Conservation (phyloP, 169 alveolate genomes). For the Babesia ovis region DNA sequence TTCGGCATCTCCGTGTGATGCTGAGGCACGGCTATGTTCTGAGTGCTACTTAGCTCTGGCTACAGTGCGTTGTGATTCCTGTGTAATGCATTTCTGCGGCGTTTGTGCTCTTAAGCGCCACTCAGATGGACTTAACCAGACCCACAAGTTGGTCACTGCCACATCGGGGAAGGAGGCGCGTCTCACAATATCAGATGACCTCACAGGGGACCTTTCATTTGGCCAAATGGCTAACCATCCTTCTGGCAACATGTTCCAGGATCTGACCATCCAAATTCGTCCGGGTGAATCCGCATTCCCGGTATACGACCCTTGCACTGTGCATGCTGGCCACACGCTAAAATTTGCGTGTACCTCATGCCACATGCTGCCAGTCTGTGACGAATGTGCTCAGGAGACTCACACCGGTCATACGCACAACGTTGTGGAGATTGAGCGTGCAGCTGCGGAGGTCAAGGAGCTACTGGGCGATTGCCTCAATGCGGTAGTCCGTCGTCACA, state of each 20-base stretch:
- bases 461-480: conserved; percentile 49
- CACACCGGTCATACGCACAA: conserved; percentile 39
- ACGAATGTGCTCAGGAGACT: conserved; percentile 20
- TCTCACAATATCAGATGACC: conserved; percentile 7
- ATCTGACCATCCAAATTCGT: conserved; percentile 27
- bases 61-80: conserved; percentile 48
- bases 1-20: conserved; percentile 60
- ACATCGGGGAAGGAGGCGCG: conserved; percentile 33
- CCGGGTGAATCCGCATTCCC: conserved; percentile 33
- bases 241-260: conserved; percentile 23
- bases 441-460: conserved; percentile 55
- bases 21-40: conserved; percentile 33
- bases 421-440: conserved; percentile 46
- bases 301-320: conserved; percentile 32
- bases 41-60: conserved; percentile 54
- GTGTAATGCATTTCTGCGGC: conserved; percentile 50
- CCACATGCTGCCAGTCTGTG: conserved; percentile 48
- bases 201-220: conserved; percentile 5
- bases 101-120: conserved; percentile 44
- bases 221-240: conserved; percentile 24
- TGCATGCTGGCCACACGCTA: conserved; percentile 21
- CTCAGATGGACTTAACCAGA: conserved; percentile 20
- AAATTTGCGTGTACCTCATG: conserved; percentile 46
- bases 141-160: conserved; percentile 42
- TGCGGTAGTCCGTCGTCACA: conserved; percentile 49